These are phyloP conservation scores for Aspergillus kassunensis DNA, from an alignment of 495 filamentous ascomycete species.

Conservation along the genomic window DNA sequence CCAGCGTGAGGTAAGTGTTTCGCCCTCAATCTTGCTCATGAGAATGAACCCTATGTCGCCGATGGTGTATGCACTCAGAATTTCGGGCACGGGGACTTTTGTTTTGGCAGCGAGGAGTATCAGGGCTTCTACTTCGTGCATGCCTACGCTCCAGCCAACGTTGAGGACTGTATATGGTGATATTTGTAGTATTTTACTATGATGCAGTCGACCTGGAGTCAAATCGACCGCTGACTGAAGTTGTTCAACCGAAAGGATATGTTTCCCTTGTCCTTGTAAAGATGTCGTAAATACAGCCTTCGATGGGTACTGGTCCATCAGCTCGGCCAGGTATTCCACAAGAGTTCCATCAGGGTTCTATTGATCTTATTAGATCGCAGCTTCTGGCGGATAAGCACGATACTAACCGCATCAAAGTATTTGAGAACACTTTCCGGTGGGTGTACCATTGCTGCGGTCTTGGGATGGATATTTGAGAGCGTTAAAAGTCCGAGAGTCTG, in stretches of 20 bases:
- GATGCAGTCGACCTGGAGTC: too few relatives aligned
- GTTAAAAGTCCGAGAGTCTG: too few relatives aligned
- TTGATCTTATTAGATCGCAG: neutral
- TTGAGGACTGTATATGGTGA: slow-evolving; percentile 6
- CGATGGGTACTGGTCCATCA: too few relatives aligned
- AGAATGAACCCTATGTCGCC: slow-evolving; percentile 26
- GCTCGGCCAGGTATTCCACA: too few relatives aligned
- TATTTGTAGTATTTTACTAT: too few relatives aligned
- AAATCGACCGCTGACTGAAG: too few relatives aligned
- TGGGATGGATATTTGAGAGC: too few relatives aligned
- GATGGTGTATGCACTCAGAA: slow-evolving; percentile 25
- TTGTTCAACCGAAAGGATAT: too few relatives aligned
- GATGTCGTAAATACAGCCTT: too few relatives aligned
- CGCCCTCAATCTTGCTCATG: slow-evolving; percentile 24
- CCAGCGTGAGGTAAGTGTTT: slow-evolving; percentile 13
- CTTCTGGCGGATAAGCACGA: neutral
- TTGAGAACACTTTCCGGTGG: neutral
- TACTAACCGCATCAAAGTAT: neutral
- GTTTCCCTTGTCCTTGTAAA: too few relatives aligned
- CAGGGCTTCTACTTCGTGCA: slow-evolving; percentile 28
- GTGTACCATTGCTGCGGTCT: too few relatives aligned
- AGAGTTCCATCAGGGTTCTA: too few relatives aligned
- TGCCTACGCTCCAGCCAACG: slow-evolving; percentile 14
- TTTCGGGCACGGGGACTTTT: slow-evolving; percentile 27
- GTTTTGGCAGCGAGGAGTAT: slow-evolving; percentile 19